phyloP scores from a whole-genome alignment of 257 asterid genomes.

The Solanum chmielewskii region DNA sequence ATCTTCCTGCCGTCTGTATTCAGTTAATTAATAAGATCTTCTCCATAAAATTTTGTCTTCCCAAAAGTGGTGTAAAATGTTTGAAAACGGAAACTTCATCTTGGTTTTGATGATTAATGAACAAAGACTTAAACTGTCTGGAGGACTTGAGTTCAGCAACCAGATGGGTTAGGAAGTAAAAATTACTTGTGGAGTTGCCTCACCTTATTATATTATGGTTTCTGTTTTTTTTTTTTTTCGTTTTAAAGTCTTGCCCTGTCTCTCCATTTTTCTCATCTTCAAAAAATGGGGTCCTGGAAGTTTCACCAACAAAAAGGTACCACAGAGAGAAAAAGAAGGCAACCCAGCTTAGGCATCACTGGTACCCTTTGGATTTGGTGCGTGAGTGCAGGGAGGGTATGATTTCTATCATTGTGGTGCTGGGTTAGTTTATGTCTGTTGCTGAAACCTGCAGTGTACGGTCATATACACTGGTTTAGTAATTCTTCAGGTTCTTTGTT shows the following conservation, averaged over 20 bases:
- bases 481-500: background rate
- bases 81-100: background rate
- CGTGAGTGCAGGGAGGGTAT: background rate
- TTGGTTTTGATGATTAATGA: background rate
- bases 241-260: background rate
- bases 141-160: background rate
- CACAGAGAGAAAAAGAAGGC: background rate
- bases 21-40: background rate
- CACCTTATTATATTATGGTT: background rate
- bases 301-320: background rate
- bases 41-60: background rate
- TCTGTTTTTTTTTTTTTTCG: background rate
- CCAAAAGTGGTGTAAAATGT: background rate
- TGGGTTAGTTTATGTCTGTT: background rate
- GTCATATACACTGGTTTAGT: background rate
- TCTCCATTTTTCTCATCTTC: background rate
- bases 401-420: background rate
- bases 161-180: background rate
- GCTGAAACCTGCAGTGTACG: background rate
- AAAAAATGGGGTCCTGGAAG: background rate
- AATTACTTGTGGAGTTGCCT: background rate
- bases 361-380: background rate
- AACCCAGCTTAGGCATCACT: background rate
- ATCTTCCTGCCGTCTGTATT: background rate
- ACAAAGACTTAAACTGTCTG: background rate